These are phyloP conservation scores for Aspergillus intermedius DNA, from an alignment of 2,329 filamentous ascomycete genomes.

Conservation along the genomic window DNA sequence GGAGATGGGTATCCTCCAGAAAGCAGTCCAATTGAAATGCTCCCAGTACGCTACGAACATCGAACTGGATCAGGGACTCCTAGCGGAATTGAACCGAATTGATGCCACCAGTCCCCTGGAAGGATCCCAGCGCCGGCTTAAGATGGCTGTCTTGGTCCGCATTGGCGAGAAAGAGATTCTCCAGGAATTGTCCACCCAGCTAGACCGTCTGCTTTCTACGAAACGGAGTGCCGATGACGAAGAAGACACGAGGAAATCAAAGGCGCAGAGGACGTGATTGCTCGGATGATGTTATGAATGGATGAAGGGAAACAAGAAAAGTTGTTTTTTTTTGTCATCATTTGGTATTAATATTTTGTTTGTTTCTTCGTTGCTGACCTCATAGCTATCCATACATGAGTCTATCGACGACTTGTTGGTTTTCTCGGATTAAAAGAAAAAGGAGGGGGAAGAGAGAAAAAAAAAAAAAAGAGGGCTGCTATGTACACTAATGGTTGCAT, in stretches of 20 bases:
- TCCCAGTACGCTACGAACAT: constrained; percentile 49
- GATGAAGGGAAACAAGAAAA: constrained; percentile 7
- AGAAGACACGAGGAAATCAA: constrained; percentile 22
- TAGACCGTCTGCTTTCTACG: constrained; percentile 22
- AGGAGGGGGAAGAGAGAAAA: constrained; percentile 11
- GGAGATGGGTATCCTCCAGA: constrained; percentile 29
- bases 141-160: constrained; percentile 62
- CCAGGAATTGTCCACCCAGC: constrained; percentile 44
- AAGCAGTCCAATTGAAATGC: constrained; percentile 28
- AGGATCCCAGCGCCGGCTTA: constrained; percentile 27
- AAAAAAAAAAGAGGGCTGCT: constrained; percentile 18
- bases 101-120: constrained; percentile 30
- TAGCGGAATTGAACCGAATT: constrained; percentile 26
- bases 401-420: constrained; percentile 20
- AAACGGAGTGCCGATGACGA: constrained; percentile 25
- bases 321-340: constrained; percentile 21
- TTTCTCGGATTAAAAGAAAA: constrained; percentile 5
- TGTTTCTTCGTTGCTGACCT: constrained; percentile 27
- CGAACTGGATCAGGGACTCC: constrained; percentile 44
- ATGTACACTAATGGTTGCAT: constrained; percentile 35
- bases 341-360: constrained; percentile 25
- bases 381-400: constrained; percentile 33
- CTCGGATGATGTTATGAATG: constrained; percentile 4
- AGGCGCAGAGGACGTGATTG: constrained; percentile 18
- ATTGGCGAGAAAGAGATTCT: constrained; percentile 67